Conservation (phyloP, 768 basidiomycete genomes). For the Piloderma croceum region DNA sequence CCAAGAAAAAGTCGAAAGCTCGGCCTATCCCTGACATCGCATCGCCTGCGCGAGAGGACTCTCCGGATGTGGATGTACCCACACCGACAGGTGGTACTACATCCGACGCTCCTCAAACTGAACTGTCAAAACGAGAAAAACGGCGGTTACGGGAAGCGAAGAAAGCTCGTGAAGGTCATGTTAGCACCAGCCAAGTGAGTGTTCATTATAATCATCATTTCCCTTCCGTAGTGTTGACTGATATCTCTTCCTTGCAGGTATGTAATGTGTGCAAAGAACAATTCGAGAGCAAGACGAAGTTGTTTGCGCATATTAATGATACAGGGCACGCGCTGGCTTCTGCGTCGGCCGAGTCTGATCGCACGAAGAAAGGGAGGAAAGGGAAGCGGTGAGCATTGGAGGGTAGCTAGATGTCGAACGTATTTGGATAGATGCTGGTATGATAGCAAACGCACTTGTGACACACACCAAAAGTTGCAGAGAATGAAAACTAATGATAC, state of each 20-base stretch:
- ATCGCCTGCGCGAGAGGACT: no score
- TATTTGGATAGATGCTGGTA: neutral
- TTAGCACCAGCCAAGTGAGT: slow-evolving; percentile 19
- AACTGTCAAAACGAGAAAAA: slow-evolving; percentile 74
- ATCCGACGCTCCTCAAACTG: no score
- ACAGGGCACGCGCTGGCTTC: slow-evolving; percentile 63
- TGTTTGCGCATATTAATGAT: slow-evolving; percentile 68
- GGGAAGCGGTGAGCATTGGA: slow-evolving; percentile 21
- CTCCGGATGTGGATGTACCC: no score
- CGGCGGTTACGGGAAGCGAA: slow-evolving; percentile 71
- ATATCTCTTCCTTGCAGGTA: slow-evolving; percentile 23
- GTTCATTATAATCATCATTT: slow-evolving; percentile 2
- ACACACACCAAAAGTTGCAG: no score
- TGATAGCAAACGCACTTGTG: no score
- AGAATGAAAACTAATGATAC: neutral
- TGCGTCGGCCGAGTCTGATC: slow-evolving; percentile 22
- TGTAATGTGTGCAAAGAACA: slow-evolving; percentile 66
- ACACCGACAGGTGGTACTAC: no score
- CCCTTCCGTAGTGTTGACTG: slow-evolving; percentile 7
- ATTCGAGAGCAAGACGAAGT: slow-evolving; percentile 65
- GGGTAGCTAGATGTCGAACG: neutral
- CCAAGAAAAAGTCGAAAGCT: no score
- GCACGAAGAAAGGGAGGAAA: slow-evolving; percentile 36
- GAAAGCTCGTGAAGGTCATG: slow-evolving; percentile 43
- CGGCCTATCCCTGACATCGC: no score